These are phyloP conservation scores for Alternaria sp. DNA, from an alignment of 2,329 filamentous ascomycete genomes.

Conservation along the genomic window DNA sequence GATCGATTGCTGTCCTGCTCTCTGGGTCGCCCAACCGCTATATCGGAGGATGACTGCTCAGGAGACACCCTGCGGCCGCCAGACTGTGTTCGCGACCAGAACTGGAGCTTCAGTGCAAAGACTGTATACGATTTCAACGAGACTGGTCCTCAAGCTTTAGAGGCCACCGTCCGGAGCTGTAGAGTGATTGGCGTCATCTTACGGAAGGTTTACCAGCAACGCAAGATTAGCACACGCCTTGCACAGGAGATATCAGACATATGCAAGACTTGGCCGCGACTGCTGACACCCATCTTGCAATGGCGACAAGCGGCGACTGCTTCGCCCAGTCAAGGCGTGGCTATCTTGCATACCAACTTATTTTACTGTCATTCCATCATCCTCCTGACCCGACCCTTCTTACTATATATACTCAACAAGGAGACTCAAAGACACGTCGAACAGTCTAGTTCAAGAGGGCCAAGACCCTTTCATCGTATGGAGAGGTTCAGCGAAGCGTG, in stretches of 20 bases:
- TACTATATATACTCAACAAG: slow-evolving; percentile 64
- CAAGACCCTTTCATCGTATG: slow-evolving; percentile 52
- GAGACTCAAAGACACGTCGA: slow-evolving; percentile 49
- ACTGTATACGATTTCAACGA: slow-evolving; percentile 36
- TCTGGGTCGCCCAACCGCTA: slow-evolving; percentile 68
- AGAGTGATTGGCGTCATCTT: slow-evolving; percentile 67
- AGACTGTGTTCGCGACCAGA: slow-evolving; percentile 33
- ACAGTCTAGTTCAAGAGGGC: slow-evolving; percentile 35
- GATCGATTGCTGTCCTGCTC: slow-evolving; percentile 70
- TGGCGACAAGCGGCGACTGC: slow-evolving; percentile 59
- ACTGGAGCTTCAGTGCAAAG: slow-evolving; percentile 22
- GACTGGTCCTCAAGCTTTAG: slow-evolving; percentile 56
- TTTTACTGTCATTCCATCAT: slow-evolving; percentile 70
- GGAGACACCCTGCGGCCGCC: slow-evolving; percentile 53
- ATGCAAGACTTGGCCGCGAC: slow-evolving; percentile 62
- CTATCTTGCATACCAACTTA: slow-evolving; percentile 69
- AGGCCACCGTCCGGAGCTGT: slow-evolving; percentile 66
- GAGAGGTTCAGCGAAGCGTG: slow-evolving; percentile 58
- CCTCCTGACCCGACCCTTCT: slow-evolving; percentile 70
- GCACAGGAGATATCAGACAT: slow-evolving; percentile 66
- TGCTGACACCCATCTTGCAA: slow-evolving; percentile 59
- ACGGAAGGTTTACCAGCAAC: slow-evolving; percentile 66
- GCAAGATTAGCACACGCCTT: slow-evolving; percentile 65
- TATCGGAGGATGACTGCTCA: slow-evolving; percentile 69
- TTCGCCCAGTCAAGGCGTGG: slow-evolving; percentile 61